Conservation (phyloP, 1,284 basidiomycete species). For the Sanghuangporus baumii region DNA sequence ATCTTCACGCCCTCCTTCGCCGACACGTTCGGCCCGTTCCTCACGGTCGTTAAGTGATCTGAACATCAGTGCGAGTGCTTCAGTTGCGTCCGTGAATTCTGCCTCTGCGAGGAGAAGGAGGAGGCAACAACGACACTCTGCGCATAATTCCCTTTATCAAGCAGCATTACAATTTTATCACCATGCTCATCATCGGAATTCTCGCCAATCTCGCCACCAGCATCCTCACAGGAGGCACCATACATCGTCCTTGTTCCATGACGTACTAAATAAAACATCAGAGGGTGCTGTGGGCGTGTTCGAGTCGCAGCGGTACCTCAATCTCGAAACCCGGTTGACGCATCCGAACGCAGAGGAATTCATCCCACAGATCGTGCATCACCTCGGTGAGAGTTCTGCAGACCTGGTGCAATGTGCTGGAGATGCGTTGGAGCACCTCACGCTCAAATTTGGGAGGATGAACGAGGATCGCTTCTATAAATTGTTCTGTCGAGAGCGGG, state of each 20-base stretch:
- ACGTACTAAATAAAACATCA: neutral
- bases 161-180: neutral
- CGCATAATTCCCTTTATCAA: neutral
- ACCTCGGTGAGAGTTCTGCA: constrained; percentile 51
- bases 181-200: neutral
- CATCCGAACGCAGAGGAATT: constrained; percentile 49
- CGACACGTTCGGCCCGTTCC: constrained; percentile 8
- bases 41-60: neutral
- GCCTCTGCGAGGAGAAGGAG: neutral
- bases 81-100: neutral
- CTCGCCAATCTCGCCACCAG: neutral
- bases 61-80: constrained; percentile 1
- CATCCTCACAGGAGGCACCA: constrained; percentile 1
- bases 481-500: constrained; percentile 52
- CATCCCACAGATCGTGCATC: constrained; percentile 42
- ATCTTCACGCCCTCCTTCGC: constrained; percentile 21
- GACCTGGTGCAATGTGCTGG: constrained; percentile 50
- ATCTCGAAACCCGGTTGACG: constrained; percentile 57
- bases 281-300: constrained; percentile 77
- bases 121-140: neutral
- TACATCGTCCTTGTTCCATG: constrained; percentile 6
- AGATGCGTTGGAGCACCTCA: constrained; percentile 40
- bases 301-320: constrained; percentile 73
- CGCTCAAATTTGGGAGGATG: constrained; percentile 45
- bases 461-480: constrained; percentile 40